Evolutionary conservation across 306 rosid genomes (phyloP), one percentile per base, ranked within the genome.

Genomic region (Alnus rubra): DNA sequence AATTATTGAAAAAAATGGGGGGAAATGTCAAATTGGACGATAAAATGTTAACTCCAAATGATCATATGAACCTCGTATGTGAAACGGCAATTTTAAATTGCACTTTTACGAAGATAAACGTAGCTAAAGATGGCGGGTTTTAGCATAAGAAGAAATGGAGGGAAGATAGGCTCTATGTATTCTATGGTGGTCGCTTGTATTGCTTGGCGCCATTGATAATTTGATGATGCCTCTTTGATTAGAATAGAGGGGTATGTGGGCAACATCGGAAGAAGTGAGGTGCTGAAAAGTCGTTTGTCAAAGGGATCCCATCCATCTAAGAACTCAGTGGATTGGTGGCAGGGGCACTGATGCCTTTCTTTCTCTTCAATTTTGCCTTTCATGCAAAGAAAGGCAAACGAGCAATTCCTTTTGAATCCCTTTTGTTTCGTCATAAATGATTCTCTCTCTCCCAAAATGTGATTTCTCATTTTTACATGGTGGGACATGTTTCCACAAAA

Each of bases 391-490:
- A 67, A 39, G 42, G 42, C 15, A 62, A 30, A 62, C 30, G 30
- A 11, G 14, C 68, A 62, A 31, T 31, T 4, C 68, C 28, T 16
- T 67, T 39, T 67, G 31, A 5, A 18, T 7, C 1, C 11, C 49
- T 5, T 37, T 31, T 65, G 12, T 0, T 33, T 3, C 44, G 60
- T 50, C 52, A 63, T 37, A 16, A 9, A 47, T 0, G 0, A 42
- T 42, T 42, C 45, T 42, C 42, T 44, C 28, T 16, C 74, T 37
- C 42, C 48, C 73, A 50, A 35, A 75, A 28, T 75, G 33, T 64
- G 50, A 49, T 50, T 50, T 75, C 76, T 50, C 72, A 12, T 72
- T 79, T 50, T 56, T 51, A 3, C 64, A 1, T 3, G 8, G 77
- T 63, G 11, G 31, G 16, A 35, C 58, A 4, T 11, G 9, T 55